Evolutionary conservation across 768 basidiomycete species (phyloP).

Genomic region (Cystofilobasidium macerans): DNA sequence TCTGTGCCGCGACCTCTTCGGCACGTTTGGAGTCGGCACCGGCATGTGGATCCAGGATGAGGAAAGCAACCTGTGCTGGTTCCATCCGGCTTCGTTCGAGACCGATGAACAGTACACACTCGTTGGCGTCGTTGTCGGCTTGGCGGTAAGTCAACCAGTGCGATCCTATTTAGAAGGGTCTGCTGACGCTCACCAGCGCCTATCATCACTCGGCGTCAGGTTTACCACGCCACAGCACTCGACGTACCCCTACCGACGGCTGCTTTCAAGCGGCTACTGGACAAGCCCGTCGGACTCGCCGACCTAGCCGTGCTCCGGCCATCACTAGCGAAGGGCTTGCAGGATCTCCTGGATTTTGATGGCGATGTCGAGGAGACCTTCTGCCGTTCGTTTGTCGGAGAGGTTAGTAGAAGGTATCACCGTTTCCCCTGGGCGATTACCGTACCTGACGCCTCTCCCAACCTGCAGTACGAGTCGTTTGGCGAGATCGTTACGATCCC

Average conservation of each 20-base stretch:
- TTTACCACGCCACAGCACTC: conserved; percentile 20
- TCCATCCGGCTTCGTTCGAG: conserved; percentile 26
- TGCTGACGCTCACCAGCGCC: not conserved
- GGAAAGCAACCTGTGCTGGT: conserved; percentile 15
- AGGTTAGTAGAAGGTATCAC: not conserved
- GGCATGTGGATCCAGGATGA: conserved; percentile 24
- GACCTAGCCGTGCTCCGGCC: conserved; percentile 22
- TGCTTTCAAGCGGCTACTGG: conserved; percentile 17
- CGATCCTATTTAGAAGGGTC: too few species aligned
- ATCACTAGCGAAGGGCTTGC: conserved; percentile 17
- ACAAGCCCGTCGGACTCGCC: conserved; percentile 20
- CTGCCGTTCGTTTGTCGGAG: conserved; percentile 21
- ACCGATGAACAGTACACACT: conserved; percentile 24
- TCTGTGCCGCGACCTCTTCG: conserved; percentile 19
- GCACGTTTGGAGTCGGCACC: too few species aligned
- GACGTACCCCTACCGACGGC: conserved; percentile 19
- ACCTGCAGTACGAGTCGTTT: conserved; percentile 64
- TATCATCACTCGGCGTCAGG: not conserved
- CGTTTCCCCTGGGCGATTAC: not conserved
- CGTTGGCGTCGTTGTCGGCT: conserved; percentile 22
- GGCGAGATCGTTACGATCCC: conserved; percentile 97
- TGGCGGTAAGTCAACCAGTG: not conserved
- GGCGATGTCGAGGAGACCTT: conserved; percentile 20
- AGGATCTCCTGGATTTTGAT: conserved; percentile 17
- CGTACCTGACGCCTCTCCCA: too few species aligned